These are phyloP conservation scores for Polygonum maritimum DNA, from an alignment of 148 eudicot genomes.

Conservation along the genomic window DNA sequence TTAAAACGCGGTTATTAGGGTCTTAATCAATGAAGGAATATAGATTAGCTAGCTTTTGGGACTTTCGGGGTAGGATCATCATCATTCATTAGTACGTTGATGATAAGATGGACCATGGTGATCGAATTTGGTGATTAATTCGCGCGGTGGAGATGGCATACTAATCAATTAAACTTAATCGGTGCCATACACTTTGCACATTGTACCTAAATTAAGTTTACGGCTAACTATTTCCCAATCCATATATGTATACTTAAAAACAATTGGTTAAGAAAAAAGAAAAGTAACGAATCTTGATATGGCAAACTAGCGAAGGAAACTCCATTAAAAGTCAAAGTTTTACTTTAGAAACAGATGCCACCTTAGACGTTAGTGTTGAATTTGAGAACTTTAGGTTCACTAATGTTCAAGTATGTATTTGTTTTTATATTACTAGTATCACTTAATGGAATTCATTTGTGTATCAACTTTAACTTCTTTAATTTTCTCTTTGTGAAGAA, in stretches of 20 bases:
- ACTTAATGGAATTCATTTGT: too few relatives aligned
- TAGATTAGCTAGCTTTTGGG: neutral
- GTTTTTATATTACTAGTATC: neutral
- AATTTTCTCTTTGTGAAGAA: too few relatives aligned
- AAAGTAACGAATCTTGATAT: neutral
- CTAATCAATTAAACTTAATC: neutral
- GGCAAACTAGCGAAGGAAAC: neutral
- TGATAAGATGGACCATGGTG: neutral
- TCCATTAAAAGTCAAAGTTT: neutral
- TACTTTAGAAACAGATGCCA: neutral
- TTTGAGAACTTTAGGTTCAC: neutral
- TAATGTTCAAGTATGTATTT: neutral
- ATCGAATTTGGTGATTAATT: neutral
- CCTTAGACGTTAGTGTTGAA: constrained; percentile 3
- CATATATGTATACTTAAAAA: neutral
- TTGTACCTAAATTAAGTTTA: neutral
- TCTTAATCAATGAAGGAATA: neutral
- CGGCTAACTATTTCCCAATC: neutral
- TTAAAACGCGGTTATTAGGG: neutral
- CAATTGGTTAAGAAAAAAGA: neutral
- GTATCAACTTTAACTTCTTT: too few relatives aligned
- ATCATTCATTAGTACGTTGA: neutral
- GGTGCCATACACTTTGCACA: neutral
- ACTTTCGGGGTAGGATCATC: neutral
- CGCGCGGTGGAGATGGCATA: constrained; percentile 2